phyloP scores from a whole-genome alignment of 2,329 filamentous ascomycete species.

The Diaporthe batatas region DNA sequence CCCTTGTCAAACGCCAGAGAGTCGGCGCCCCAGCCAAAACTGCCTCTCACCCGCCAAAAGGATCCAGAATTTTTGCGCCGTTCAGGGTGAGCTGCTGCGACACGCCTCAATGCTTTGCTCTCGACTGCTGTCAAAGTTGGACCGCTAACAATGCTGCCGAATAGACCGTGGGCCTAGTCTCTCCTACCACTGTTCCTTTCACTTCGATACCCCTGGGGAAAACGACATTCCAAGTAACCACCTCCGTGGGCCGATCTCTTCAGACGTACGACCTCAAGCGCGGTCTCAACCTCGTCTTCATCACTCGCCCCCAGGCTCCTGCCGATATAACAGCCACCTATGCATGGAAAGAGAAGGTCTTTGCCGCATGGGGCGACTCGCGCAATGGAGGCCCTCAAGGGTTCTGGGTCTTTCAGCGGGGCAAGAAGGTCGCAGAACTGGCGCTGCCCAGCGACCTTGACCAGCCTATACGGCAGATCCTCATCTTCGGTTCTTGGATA shows the following conservation, averaged over 20 bases:
- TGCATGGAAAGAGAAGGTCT: conserved; percentile 88
- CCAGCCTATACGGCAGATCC: conserved; percentile 81
- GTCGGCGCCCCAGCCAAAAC: conserved; percentile 59
- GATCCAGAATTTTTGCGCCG: conserved; percentile 90
- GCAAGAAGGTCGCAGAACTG: conserved; percentile 84
- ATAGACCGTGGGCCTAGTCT: conserved; percentile 93
- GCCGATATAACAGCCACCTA: conserved; percentile 86
- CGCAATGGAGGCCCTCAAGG: conserved; percentile 69
- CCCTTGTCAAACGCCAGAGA: conserved; percentile 83
- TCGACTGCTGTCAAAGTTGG: not conserved
- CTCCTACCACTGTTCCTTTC: conserved; percentile 90
- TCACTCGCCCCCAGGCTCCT: conserved; percentile 91
- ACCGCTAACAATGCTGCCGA: conserved; percentile 24
- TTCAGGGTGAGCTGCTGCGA: conserved; percentile 77
- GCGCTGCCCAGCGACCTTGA: conserved; percentile 73
- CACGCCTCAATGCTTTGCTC: conserved; percentile 26
- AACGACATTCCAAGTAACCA: conserved; percentile 97
- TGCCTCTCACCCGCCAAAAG: conserved; percentile 57
- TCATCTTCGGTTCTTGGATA: conserved; percentile 93
- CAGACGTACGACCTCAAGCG: conserved; percentile 96
- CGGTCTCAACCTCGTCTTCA: conserved; percentile 92
- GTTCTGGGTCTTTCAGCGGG: conserved; percentile 92
- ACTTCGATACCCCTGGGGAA: conserved; percentile 90
- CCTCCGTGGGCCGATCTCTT: conserved; percentile 88
- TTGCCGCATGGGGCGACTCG: conserved; percentile 87